Evolutionary conservation across 1,284 basidiomycete genomes (phyloP), one percentile per base, ranked within the genome.

Genomic region (Wolfiporia cocos): DNA sequence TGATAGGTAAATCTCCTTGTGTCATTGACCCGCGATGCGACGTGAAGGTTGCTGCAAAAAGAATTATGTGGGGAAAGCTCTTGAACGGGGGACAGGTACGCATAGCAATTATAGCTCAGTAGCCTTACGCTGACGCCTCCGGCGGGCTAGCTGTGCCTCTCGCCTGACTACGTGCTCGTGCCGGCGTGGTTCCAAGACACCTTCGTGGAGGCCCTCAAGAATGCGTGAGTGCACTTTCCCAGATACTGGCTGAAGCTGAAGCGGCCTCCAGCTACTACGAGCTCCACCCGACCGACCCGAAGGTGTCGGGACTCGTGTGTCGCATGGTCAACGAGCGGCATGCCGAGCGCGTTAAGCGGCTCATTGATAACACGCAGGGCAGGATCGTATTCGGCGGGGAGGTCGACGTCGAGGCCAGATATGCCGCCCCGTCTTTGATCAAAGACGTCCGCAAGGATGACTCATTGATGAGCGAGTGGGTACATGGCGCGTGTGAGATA

Each of bases 1-100:
- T n/a, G n/a, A n/a, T n/a, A n/a, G n/a, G 90, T 37, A 95, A 95
- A 66, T 87, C 80, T 10, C 92, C 92, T 3, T 85, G 83, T 10
- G 74, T 93, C 51, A 67, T 95, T 37, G 86, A 92, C 55, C 69
- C 84, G 1, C 72, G 69, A 35, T 74, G 73, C 49, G 77, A 89
- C 55, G 58, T 88, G 40, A 68, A 74, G 46, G 60, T 68, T 4
- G 70, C 79, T 0, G 80, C 81, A 0, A 71, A 70, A 32, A 73
- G 87, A n/a, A 70, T 91, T 38, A 65, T 93, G 29, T 92, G 88
- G 81, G 90, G 91, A 37, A 93, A 92, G 63, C 63, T 77, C 17
- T 66, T 76, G 39, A 92, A 91, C 54, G 73, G 73, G 1, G 88
- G 88, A 1, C 88, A 90, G 64, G 85, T 71, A 2, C 3, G 30